Percentiles rank a stretch among this genome's conserved stretches.
Evolutionary conservation across 2,329 filamentous ascomycete species (phyloP).

Genomic region (Diatrype stigma): DNA sequence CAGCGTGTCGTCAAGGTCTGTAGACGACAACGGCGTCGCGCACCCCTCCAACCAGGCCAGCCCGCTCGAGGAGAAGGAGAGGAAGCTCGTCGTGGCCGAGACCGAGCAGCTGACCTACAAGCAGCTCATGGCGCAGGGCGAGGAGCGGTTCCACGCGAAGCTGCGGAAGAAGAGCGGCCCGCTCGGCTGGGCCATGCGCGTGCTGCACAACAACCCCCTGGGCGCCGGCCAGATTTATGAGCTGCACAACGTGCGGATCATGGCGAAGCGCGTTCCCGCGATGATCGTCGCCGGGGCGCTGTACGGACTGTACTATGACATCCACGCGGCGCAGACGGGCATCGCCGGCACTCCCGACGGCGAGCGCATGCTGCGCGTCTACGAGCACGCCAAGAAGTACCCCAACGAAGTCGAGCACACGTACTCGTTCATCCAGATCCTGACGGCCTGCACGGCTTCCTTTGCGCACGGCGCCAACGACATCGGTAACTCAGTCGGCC

Average conservation of each 20-base stretch:
- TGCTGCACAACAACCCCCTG: constrained; percentile 68
- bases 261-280: constrained; percentile 65
- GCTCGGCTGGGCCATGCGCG: constrained; percentile 80
- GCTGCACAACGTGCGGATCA: constrained; percentile 60
- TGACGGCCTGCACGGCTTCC: constrained; percentile 67
- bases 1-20: constrained; percentile 30
- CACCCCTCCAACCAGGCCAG: constrained; percentile 17
- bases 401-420: constrained; percentile 66
- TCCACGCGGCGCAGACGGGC: constrained; percentile 70
- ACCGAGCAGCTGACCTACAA: constrained; percentile 54
- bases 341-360: constrained; percentile 70
- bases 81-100: constrained; percentile 42
- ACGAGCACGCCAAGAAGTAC: constrained; percentile 60
- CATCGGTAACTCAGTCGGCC: constrained; percentile 66
- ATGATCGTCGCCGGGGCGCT: constrained; percentile 58
- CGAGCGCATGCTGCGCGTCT: constrained; percentile 65
- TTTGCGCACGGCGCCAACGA: constrained; percentile 77
- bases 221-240: constrained; percentile 72
- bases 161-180: constrained; percentile 61
- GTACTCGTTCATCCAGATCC: constrained; percentile 63
- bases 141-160: constrained; percentile 57
- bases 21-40: constrained; percentile 21
- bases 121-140: constrained; percentile 53
- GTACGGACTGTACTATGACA: constrained; percentile 79
- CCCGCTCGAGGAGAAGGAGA: constrained; percentile 33